Conservation (phyloP, 768 basidiomycete genomes). For the Mycena albidolilacea region DNA sequence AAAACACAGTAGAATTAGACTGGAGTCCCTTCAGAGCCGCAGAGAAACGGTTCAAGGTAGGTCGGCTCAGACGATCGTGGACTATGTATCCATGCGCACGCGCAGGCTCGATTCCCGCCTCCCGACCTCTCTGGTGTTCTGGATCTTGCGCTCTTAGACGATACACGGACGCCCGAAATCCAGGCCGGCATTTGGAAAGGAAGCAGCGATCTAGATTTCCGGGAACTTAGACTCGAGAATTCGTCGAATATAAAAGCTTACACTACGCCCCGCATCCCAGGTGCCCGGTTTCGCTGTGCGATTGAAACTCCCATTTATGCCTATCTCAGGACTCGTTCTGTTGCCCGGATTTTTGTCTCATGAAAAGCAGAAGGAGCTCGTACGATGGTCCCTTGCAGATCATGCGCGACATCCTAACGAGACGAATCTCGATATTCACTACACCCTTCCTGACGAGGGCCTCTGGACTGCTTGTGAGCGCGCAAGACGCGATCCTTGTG, state of each 20-base stretch:
- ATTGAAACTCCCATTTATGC: constrained; percentile 26
- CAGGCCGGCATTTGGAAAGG: constrained; percentile 65
- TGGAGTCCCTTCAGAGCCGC: constrained; percentile 85
- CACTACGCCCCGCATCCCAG: constrained; percentile 69
- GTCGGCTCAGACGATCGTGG: neutral
- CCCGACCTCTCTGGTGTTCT: constrained; percentile 80
- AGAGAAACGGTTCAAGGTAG: constrained; percentile 82
- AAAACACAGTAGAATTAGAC: constrained; percentile 57
- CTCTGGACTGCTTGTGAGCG: constrained; percentile 79
- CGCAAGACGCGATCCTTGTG: constrained; percentile 48
- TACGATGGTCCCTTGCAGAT: constrained; percentile 79
- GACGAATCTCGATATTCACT: constrained; percentile 93
- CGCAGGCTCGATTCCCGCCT: constrained; percentile 75
- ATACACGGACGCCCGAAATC: constrained; percentile 57
- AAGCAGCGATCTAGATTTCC: constrained; percentile 51
- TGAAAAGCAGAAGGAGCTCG: constrained; percentile 75
- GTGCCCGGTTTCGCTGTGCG: constrained; percentile 51
- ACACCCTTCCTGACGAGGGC: constrained; percentile 79
- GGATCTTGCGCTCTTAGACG: constrained; percentile 71
- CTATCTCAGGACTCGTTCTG: constrained; percentile 81
- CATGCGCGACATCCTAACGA: constrained; percentile 88
- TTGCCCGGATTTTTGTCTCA: constrained; percentile 81
- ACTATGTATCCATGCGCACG: neutral
- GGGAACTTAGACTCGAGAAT: constrained; percentile 47
- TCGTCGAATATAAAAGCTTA: constrained; percentile 53